Conservation (phyloP, 2,329 filamentous ascomycete species). For the Monosporascus cannonballus region DNA sequence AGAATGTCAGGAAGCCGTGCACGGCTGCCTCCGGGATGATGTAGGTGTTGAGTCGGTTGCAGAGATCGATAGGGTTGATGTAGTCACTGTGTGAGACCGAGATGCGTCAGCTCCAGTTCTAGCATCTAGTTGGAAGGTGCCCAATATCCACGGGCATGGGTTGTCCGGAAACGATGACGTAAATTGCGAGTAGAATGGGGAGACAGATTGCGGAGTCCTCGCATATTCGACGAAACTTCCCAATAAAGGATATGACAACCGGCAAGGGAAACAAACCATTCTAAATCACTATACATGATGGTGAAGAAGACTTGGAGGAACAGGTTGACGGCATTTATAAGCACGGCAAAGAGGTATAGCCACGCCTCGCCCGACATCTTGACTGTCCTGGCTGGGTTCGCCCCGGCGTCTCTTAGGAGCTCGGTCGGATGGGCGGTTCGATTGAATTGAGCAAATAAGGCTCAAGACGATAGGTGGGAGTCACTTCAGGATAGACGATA, state of each 20-base stretch:
- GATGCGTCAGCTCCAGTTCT: conserved; percentile 20
- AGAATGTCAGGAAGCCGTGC: conserved; percentile 88
- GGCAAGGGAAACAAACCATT: conserved; percentile 66
- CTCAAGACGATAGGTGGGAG: background rate
- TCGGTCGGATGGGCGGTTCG: background rate
- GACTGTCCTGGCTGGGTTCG: conserved; percentile 13
- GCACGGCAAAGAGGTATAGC: conserved; percentile 94
- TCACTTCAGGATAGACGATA: background rate
- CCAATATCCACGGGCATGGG: background rate
- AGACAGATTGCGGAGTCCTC: conserved; percentile 6
- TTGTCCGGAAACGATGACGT: conserved; percentile 15
- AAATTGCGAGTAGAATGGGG: conserved; percentile 5
- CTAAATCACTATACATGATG: conserved; percentile 99
- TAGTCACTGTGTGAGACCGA: conserved; percentile 65
- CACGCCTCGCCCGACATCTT: conserved; percentile 95
- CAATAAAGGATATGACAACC: background rate
- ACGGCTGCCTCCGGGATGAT: conserved; percentile 98
- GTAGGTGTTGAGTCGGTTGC: conserved; percentile 99
- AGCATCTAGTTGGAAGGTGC: background rate
- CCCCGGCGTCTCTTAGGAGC: background rate
- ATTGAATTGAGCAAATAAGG: background rate
- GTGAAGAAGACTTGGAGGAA: conserved; percentile 99
- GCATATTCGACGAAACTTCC: background rate
- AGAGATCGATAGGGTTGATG: conserved; percentile 99
- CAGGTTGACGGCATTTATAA: conserved; percentile 99